These are phyloP conservation scores for Dothideomycetes sp. DNA, from an alignment of 2,329 filamentous ascomycete genomes.

Conservation along the genomic window DNA sequence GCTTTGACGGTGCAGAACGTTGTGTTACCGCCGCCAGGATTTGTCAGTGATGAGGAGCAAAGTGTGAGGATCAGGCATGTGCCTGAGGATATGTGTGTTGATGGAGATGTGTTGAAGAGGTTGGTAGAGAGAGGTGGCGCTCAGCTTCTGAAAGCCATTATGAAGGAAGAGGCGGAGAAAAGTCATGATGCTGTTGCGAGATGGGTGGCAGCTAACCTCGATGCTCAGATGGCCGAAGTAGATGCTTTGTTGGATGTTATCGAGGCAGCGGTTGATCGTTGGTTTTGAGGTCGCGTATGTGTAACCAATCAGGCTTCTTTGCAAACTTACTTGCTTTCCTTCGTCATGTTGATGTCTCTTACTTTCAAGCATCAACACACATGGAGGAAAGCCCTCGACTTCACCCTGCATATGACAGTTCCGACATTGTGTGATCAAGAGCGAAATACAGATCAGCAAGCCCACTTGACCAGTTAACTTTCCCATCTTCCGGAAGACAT, in stretches of 20 bases:
- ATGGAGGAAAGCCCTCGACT: too few relatives aligned
- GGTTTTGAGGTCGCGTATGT: conserved; percentile 7
- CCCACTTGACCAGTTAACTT: too few relatives aligned
- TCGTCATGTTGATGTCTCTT: too few relatives aligned
- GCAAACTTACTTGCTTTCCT: too few relatives aligned
- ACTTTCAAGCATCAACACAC: too few relatives aligned
- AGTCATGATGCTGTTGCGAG: conserved; percentile 20
- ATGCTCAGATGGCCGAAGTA: conserved; percentile 19
- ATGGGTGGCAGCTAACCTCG: conserved; percentile 26
- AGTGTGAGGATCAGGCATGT: conserved; percentile 14
- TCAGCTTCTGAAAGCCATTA: conserved; percentile 17
- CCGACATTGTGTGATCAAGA: too few relatives aligned
- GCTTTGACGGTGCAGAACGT: not conserved
- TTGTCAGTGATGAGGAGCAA: conserved; percentile 20
- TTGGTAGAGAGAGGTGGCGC: conserved; percentile 25
- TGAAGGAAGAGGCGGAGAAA: conserved; percentile 17
- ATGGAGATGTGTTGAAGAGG: conserved; percentile 33
- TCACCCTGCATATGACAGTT: too few relatives aligned
- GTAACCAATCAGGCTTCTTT: too few relatives aligned
- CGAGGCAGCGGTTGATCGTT: conserved; percentile 15
- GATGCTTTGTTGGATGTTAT: conserved; percentile 19
- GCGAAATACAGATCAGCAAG: too few relatives aligned
- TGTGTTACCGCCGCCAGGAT: conserved; percentile 18
- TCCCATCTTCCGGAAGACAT: too few relatives aligned
- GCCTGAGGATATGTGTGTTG: conserved; percentile 28